Conservation (phyloP, 257 asterid genomes). For the Petrea volubilis region DNA sequence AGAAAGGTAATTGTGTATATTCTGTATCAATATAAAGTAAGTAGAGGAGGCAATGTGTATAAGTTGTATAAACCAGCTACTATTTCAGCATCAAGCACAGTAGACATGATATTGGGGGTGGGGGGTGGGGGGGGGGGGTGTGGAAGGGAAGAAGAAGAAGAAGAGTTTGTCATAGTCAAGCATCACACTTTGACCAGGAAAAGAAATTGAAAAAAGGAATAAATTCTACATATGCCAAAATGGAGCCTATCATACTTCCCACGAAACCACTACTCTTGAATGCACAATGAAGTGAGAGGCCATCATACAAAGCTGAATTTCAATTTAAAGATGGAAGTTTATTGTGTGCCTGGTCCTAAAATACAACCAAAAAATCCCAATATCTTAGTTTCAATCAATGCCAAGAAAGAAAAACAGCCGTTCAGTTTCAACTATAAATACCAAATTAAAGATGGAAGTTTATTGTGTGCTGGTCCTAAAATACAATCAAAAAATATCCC, state of each 20-base stretch:
- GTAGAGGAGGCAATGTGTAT: background rate
- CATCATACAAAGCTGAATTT: slow-evolving; percentile 8
- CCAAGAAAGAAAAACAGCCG: background rate
- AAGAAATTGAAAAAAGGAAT: no score
- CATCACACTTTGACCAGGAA: no score
- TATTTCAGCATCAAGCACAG: background rate
- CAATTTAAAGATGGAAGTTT: background rate
- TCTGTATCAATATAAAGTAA: no score
- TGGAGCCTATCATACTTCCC: background rate
- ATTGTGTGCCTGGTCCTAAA: background rate
- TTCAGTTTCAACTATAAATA: no score
- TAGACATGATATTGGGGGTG: background rate
- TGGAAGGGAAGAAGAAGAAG: no score
- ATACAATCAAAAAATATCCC: no score
- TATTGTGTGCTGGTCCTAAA: no score
- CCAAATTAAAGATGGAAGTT: no score
- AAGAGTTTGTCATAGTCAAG: background rate
- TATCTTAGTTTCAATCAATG: background rate
- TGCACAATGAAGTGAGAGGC: slow-evolving; percentile 4
- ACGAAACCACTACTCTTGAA: background rate
- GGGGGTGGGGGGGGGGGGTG: no score
- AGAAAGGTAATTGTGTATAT: no score
- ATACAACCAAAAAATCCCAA: background rate
- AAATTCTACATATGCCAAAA: background rate
- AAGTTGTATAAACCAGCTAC: background rate